Percentiles rank a stretch among this genome's conserved stretches.
phyloP scores from a whole-genome alignment of 768 basidiomycete genomes.

The Pisolithus orientalis region DNA sequence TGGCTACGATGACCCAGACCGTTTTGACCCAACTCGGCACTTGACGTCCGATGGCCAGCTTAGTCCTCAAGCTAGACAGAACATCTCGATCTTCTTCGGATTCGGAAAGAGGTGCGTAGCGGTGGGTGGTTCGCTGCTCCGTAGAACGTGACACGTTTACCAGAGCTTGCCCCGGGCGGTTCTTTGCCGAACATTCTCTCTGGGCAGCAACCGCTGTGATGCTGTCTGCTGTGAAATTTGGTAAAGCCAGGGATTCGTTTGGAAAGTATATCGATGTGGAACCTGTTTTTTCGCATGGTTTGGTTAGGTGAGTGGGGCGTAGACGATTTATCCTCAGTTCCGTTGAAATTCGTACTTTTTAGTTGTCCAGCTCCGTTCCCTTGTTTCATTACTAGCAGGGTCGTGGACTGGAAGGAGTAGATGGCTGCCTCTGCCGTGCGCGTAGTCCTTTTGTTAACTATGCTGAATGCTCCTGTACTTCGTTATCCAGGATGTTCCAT shows the following conservation, averaged over 20 bases:
- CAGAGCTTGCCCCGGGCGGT: neutral
- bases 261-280: neutral
- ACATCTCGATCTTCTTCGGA: neutral
- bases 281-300: neutral
- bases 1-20: neutral
- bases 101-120: slow-evolving; percentile 2
- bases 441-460: too few species aligned
- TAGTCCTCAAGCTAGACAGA: neutral
- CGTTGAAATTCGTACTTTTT: too few species aligned
- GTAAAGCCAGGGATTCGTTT: neutral
- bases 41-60: neutral
- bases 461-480: too few species aligned
- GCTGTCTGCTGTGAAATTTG: neutral
- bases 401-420: too few species aligned
- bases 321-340: too few species aligned
- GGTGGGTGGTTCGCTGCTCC: too few species aligned
- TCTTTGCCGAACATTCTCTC: neutral
- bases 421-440: too few species aligned
- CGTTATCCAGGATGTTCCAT: too few species aligned
- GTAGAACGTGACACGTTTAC: neutral
- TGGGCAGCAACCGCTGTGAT: neutral
- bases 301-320: neutral
- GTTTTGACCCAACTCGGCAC: slow-evolving; percentile 1
- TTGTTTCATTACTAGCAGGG: too few species aligned
- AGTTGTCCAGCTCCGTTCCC: too few species aligned